Conservation (phyloP, 495 filamentous ascomycete genomes). For the Chaetomidium leptoderma region DNA sequence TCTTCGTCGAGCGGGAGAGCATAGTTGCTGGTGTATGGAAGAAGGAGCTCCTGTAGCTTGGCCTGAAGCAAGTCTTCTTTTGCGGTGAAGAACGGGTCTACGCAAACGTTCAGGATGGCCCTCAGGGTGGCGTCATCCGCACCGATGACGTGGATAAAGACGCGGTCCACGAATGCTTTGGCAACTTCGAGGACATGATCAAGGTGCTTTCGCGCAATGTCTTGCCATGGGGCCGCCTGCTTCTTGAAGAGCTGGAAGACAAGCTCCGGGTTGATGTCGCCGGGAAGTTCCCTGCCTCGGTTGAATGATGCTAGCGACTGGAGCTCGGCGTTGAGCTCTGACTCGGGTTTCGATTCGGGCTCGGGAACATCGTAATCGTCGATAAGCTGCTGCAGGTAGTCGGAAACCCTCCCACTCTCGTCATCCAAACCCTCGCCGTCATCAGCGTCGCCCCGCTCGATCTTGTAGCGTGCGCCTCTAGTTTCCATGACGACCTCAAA, state of each 20-base stretch:
- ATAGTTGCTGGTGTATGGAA: background rate
- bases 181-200: constrained; percentile 5
- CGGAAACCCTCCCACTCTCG: background rate
- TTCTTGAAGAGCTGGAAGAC: constrained; percentile 26
- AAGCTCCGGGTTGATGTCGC: constrained; percentile 18
- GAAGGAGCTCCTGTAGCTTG: constrained; percentile 37
- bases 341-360: constrained; percentile 7
- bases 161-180: constrained; percentile 21
- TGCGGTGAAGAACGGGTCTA: constrained; percentile 39
- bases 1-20: background rate
- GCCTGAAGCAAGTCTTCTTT: constrained; percentile 25
- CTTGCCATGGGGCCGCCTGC: constrained; percentile 21
- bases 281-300: constrained; percentile 26
- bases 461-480: constrained; percentile 22
- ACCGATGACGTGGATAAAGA: constrained; percentile 21
- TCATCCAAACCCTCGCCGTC: background rate
- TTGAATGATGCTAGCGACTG: constrained; percentile 21
- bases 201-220: constrained; percentile 24
- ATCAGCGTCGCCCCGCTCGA: background rate
- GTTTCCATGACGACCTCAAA: constrained; percentile 20
- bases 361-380: constrained; percentile 18
- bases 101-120: constrained; percentile 26
- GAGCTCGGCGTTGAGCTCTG: constrained; percentile 14
- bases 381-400: background rate
- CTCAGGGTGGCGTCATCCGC: constrained; percentile 16